phyloP scores from a whole-genome alignment of 306 rosid genomes.

The Amphicarpaea edgeworthii region DNA sequence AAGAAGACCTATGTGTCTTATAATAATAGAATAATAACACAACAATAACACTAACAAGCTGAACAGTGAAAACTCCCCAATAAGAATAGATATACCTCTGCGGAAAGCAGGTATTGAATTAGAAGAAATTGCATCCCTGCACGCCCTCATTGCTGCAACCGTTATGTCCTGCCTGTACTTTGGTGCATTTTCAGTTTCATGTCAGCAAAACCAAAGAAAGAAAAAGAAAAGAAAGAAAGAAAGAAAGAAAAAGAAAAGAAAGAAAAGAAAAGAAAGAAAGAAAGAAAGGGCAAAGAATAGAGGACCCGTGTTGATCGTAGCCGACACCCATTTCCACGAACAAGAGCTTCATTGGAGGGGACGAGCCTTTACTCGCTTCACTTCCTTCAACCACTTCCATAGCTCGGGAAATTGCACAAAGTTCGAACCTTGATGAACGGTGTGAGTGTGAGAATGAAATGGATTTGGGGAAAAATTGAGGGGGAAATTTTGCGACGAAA shows the following conservation, averaged over 20 bases:
- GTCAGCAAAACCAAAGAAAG: not conserved
- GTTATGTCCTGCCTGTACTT: conserved; percentile 87
- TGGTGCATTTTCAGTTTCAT: conserved; percentile 15
- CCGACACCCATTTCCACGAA: conserved; percentile 99
- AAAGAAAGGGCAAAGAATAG: conserved; percentile 7
- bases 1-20: no score
- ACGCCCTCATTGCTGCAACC: conserved; percentile 93
- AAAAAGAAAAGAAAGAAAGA: not conserved
- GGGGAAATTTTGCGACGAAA: conserved; percentile 15
- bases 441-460: conserved; percentile 45
- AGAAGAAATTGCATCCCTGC: conserved; percentile 94
- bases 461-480: conserved; percentile 36
- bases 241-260: not conserved
- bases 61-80: not conserved
- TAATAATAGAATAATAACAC: not conserved
- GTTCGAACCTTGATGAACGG: conserved; percentile 38
- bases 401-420: conserved; percentile 49
- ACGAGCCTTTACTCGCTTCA: conserved; percentile 46
- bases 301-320: conserved; percentile 92
- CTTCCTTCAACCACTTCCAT: conserved; percentile 63
- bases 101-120: conserved; percentile 97
- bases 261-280: not conserved
- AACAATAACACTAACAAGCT: not conserved
- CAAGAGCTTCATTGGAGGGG: conserved; percentile 75
- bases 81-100: conserved; percentile 63